Percentiles rank a stretch among this genome's conserved stretches.
These are phyloP conservation scores for Phytopythium sindhum DNA, from an alignment of 352 stramenopile genomes.

Conservation along the genomic window DNA sequence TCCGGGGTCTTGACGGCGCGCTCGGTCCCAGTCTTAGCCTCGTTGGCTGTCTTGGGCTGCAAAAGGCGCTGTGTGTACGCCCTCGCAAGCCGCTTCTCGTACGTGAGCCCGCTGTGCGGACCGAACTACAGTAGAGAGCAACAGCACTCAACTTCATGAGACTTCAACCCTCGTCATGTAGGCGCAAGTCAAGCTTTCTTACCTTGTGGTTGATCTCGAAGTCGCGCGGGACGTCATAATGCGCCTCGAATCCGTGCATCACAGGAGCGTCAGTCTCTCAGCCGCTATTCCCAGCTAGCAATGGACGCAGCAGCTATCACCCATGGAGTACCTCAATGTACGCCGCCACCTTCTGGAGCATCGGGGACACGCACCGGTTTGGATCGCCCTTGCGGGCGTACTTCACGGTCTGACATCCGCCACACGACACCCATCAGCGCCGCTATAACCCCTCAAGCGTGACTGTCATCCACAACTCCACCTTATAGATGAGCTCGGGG, in stretches of 20 bases:
- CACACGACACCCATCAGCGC: neutral
- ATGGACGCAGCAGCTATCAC: no score
- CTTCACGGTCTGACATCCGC: conserved; percentile 35
- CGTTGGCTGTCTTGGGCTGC: conserved; percentile 15
- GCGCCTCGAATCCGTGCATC: conserved; percentile 19
- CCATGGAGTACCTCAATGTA: conserved; percentile 47
- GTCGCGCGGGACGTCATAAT: conserved; percentile 41
- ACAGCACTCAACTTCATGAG: neutral
- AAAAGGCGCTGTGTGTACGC: conserved; percentile 59
- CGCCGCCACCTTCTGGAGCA: conserved; percentile 33
- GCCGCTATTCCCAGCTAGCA: no score
- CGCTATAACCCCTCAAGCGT: neutral
- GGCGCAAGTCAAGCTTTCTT: neutral
- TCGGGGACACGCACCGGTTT: conserved; percentile 26
- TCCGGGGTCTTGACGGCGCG: conserved; percentile 14
- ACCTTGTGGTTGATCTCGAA: conserved; percentile 53
- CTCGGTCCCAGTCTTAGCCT: neutral
- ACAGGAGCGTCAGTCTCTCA: neutral
- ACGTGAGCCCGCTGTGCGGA: conserved; percentile 57
- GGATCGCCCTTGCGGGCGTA: conserved; percentile 37
- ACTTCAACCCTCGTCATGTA: no score
- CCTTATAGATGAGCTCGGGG: conserved; percentile 57
- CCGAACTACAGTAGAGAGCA: conserved; percentile 34
- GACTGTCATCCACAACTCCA: neutral
- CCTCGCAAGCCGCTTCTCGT: conserved; percentile 44